phyloP scores from a whole-genome alignment of 2,329 filamentous ascomycete genomes.

The Chaetomiaceae sp. region DNA sequence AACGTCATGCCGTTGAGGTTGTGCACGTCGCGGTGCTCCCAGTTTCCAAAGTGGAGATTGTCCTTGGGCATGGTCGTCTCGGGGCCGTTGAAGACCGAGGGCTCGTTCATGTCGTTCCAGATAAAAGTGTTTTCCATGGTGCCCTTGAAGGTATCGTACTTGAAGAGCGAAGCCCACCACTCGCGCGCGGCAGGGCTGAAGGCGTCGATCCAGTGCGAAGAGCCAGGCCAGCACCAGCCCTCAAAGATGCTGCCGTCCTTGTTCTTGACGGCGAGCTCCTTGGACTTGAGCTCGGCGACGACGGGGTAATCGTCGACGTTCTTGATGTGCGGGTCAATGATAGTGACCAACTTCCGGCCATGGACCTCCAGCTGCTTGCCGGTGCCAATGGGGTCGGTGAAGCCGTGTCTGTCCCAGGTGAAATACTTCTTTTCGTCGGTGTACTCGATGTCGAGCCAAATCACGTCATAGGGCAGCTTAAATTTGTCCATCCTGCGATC shows the following conservation, averaged over 20 bases:
- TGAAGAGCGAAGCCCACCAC: conserved; percentile 90
- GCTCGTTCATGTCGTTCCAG: conserved; percentile 99
- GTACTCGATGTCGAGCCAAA: conserved; percentile 98
- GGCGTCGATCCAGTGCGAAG: conserved; percentile 91
- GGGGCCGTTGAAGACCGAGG: conserved; percentile 96
- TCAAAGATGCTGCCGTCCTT: conserved; percentile 88
- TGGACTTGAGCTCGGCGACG: conserved; percentile 74
- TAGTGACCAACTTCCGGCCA: conserved; percentile 84
- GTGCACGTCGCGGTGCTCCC: conserved; percentile 96
- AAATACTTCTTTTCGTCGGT: conserved; percentile 98
- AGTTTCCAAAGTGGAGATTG: conserved; percentile 83
- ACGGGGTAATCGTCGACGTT: conserved; percentile 75
- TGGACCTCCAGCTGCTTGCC: conserved; percentile 78
- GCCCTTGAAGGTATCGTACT: conserved; percentile 82
- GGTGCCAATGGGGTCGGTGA: conserved; percentile 82
- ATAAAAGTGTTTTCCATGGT: conserved; percentile 83
- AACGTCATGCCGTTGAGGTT: conserved; percentile 95
- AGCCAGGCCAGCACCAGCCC: conserved; percentile 98
- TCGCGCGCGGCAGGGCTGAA: conserved; percentile 88
- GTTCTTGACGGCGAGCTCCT: conserved; percentile 79
- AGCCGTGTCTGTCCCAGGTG: conserved; percentile 88
- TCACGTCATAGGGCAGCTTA: conserved; percentile 95
- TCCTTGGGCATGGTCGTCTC: conserved; percentile 99
- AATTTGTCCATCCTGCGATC: conserved; percentile 94
- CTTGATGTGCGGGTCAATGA: conserved; percentile 98